These are phyloP conservation scores for Pseudogymnoascus sp. DNA, from an alignment of 2,329 filamentous ascomycete genomes.

Conservation along the genomic window DNA sequence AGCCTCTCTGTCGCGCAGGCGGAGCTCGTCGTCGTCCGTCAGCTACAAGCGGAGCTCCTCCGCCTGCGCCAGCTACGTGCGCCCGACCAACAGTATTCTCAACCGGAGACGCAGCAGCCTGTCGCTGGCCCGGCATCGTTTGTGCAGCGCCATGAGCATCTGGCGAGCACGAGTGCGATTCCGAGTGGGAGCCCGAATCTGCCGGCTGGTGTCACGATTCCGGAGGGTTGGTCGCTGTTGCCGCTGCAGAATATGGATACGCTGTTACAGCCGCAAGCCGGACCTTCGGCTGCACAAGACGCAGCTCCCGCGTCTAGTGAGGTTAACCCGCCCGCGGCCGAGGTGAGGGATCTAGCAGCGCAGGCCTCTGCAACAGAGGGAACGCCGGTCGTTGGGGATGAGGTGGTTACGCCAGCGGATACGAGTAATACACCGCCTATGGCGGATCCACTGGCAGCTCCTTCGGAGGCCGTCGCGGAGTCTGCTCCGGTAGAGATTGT, in stretches of 20 bases:
- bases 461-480: not conserved
- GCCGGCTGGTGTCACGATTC: constrained; percentile 55
- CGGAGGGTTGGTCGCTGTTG: constrained; percentile 55
- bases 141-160: constrained; percentile 38
- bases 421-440: not conserved
- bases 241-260: constrained; percentile 44
- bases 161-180: constrained; percentile 41
- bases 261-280: constrained; percentile 13
- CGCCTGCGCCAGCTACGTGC: not conserved
- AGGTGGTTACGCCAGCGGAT: not conserved
- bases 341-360: not conserved
- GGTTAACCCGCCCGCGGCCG: not conserved
- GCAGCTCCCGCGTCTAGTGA: not conserved
- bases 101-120: constrained; percentile 11
- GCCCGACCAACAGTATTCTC: constrained; percentile 6
- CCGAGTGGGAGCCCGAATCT: constrained; percentile 52
- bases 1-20: constrained; percentile 54
- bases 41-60: constrained; percentile 56
- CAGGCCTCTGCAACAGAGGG: not conserved
- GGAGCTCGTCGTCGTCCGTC: constrained; percentile 59
- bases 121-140: constrained; percentile 13
- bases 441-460: not conserved
- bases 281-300: constrained; percentile 9
- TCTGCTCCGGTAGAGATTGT: not conserved
- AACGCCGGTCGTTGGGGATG: not conserved